phyloP scores from a whole-genome alignment of 805 yeast genomes.

The Lachancea cidri region DNA sequence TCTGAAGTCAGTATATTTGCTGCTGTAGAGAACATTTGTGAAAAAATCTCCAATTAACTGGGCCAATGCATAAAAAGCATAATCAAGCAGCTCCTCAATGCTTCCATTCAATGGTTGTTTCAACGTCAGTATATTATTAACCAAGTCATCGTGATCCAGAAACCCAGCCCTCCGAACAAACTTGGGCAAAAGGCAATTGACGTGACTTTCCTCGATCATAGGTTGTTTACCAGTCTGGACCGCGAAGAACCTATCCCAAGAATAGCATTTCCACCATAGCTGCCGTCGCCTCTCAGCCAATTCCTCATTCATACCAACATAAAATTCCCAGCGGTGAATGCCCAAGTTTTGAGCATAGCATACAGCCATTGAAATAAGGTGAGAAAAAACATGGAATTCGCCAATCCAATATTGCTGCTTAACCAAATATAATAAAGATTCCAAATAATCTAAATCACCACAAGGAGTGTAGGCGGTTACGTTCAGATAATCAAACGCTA shows the following conservation, averaged over 20 bases:
- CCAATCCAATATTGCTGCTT: conserved; percentile 24
- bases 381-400: conserved; percentile 13
- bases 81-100: neutral
- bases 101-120: neutral
- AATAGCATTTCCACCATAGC: conserved; percentile 30
- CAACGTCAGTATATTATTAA: conserved; percentile 2
- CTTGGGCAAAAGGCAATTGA: conserved; percentile 25
- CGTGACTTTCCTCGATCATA: conserved; percentile 16
- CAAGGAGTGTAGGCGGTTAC: conserved; percentile 2
- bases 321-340: conserved; percentile 31
- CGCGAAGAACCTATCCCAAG: conserved; percentile 18
- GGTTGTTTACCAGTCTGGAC: conserved; percentile 20
- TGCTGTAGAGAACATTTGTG: conserved; percentile 20
- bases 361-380: conserved; percentile 12
- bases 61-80: conserved; percentile 2
- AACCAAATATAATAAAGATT: conserved; percentile 21
- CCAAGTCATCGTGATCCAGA: conserved; percentile 8
- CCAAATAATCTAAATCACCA: conserved; percentile 22
- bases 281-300: conserved; percentile 27
- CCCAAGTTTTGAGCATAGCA: conserved; percentile 25
- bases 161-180: conserved; percentile 18
- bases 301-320: conserved; percentile 30
- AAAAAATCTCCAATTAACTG: conserved; percentile 14
- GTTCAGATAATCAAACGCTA: conserved; percentile 8
- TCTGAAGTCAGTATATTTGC: conserved; percentile 25